Evolutionary conservation across 2,329 filamentous ascomycete genomes (phyloP).

Genomic region (Scleromitrula shiraiana): DNA sequence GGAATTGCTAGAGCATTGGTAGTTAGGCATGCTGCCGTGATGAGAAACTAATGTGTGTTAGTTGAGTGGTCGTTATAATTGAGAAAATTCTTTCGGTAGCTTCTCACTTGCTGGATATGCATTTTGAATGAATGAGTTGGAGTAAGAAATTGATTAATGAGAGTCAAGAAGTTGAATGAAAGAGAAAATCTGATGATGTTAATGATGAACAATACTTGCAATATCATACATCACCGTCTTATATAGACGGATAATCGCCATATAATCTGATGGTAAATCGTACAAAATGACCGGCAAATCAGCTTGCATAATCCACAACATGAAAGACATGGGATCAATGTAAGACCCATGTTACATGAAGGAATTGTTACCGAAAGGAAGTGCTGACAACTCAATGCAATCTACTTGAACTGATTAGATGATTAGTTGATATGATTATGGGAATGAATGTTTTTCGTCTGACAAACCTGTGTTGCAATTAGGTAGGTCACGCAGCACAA

Average conservation of each 20-base stretch:
- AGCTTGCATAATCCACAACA: background rate
- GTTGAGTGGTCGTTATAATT: background rate
- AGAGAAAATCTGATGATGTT: background rate
- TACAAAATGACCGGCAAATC: background rate
- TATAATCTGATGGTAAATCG: background rate
- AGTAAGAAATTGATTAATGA: background rate
- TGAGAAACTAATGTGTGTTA: background rate
- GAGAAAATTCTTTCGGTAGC: background rate
- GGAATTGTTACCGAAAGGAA: background rate
- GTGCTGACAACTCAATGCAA: background rate
- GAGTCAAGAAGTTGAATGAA: background rate
- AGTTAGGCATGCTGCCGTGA: background rate
- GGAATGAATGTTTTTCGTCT: background rate
- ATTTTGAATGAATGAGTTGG: background rate
- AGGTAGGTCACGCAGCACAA: too few species aligned
- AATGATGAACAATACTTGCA: background rate
- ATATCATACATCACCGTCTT: background rate
- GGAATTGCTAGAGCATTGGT: background rate
- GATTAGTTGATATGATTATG: too few species aligned
- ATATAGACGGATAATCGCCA: background rate
- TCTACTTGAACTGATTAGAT: background rate
- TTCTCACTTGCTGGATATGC: slow-evolving; percentile 1
- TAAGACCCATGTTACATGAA: background rate
- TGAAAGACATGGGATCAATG: background rate
- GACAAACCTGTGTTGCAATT: too few species aligned